phyloP scores from a whole-genome alignment of 192 early-diverging fungal species.

The Backusella liffmaniae region DNA sequence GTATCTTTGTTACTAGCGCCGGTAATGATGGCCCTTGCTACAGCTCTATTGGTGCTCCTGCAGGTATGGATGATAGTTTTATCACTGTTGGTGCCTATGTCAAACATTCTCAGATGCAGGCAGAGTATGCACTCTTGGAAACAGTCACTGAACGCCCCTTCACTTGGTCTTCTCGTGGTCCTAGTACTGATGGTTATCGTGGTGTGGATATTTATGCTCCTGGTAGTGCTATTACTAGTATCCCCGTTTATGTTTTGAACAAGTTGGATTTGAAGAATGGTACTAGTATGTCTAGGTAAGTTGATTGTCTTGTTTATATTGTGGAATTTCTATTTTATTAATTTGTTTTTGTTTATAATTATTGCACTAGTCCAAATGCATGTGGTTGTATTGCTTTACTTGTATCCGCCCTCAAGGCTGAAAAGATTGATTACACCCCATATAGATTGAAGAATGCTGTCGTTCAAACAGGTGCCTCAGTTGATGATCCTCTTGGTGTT shows the following conservation, averaged over 20 bases:
- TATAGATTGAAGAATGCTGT: conserved; percentile 84
- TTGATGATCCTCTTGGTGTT: conserved; percentile 75
- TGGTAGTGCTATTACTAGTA: conserved; percentile 89
- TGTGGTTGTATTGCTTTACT: conserved; percentile 86
- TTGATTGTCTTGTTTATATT: neutral
- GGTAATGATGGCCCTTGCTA: conserved; percentile 94
- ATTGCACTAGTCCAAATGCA: conserved; percentile 64
- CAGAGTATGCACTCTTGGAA: conserved; percentile 84
- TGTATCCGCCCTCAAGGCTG: conserved; percentile 82
- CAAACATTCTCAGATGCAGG: conserved; percentile 78
- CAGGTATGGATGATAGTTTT: conserved; percentile 68
- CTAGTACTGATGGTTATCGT: conserved; percentile 78
- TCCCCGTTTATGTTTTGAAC: conserved; percentile 77
- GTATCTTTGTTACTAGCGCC: conserved; percentile 84
- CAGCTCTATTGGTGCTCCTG: conserved; percentile 82
- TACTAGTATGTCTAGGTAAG: conserved; percentile 81
- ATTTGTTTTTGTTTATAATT: neutral
- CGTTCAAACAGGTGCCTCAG: conserved; percentile 67
- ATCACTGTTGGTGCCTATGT: conserved; percentile 94
- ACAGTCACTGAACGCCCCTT: conserved; percentile 74
- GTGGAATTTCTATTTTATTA: neutral
- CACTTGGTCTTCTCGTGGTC: conserved; percentile 91
- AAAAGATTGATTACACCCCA: conserved; percentile 66
- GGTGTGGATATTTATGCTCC: conserved; percentile 85
- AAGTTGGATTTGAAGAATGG: conserved; percentile 84